Evolutionary conservation across 1,284 basidiomycete species (phyloP).

Genomic region (Grifola frondosa): DNA sequence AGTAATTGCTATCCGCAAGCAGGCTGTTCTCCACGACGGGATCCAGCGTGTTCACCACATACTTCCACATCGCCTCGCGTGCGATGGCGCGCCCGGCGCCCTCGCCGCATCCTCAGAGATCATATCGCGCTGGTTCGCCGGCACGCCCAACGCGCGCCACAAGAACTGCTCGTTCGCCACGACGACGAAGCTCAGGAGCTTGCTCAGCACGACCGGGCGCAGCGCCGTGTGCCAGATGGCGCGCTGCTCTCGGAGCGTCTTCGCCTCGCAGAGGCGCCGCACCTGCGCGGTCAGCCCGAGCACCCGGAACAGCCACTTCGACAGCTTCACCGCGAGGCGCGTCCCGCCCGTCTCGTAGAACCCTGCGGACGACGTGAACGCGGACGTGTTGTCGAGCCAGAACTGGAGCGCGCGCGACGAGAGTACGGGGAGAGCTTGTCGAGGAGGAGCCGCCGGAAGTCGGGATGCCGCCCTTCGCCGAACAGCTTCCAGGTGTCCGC

Average conservation of each 20-base stretch:
- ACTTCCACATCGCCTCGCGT: slow-evolving; percentile 21
- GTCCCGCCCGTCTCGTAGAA: slow-evolving; percentile 24
- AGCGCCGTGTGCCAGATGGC: slow-evolving; percentile 19
- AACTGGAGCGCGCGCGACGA: slow-evolving; percentile 23
- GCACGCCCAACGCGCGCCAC: slow-evolving; percentile 23
- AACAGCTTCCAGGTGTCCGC: slow-evolving; percentile 19
- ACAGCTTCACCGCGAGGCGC: slow-evolving; percentile 22
- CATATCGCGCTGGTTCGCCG: slow-evolving; percentile 22
- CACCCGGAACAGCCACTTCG: slow-evolving; percentile 18
- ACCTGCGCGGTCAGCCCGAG: slow-evolving; percentile 16
- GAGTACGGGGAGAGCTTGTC: slow-evolving; percentile 19
- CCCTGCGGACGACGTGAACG: slow-evolving; percentile 16
- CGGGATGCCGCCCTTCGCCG: slow-evolving; percentile 18
- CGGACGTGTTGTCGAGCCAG: slow-evolving; percentile 19
- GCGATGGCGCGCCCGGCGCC: slow-evolving; percentile 8
- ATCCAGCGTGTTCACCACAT: slow-evolving; percentile 23
- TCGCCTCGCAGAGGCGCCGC: slow-evolving; percentile 13
- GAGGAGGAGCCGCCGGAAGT: slow-evolving; percentile 19
- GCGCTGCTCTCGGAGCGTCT: slow-evolving; percentile 16
- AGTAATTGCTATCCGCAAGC: slow-evolving; percentile 19
- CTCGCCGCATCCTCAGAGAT: slow-evolving; percentile 18
- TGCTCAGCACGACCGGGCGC: slow-evolving; percentile 18
- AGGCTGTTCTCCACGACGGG: slow-evolving; percentile 22
- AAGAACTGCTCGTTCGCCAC: slow-evolving; percentile 22
- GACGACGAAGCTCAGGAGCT: slow-evolving; percentile 18